Evolutionary conservation across 1,139 yeast genomes (phyloP), one percentile per base, ranked within the genome.

Genomic region (Protomyces macrosporus): DNA sequence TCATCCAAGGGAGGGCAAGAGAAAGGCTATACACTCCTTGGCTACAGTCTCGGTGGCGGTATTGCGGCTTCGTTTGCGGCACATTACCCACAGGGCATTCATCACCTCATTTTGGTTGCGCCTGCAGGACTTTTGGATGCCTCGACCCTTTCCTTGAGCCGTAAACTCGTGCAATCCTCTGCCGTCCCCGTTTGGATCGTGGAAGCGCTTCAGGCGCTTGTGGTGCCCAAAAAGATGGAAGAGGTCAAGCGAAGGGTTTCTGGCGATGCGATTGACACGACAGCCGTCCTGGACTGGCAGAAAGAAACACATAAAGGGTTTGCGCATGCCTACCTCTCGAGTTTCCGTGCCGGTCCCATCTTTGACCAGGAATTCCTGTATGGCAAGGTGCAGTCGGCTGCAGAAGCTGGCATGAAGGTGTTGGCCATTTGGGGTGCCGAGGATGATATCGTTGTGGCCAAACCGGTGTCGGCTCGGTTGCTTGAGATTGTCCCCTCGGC

Each of bases 41-140:
- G 63, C 3, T 60, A 60, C 40, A 53, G 56, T 4, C 53, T 55
- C 39, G 64, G 64, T 5, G 64, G 64, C n/a, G 53, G 54, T 14
- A 32, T 61, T 34, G 55, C 52, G 6, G 45, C 64, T 12, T 14
- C 60, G 3, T 61, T 61, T 40, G 57, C 64, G 12, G 48, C 60
- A n/a, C 45, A 35, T 45, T 61, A 45, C 34, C 55, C 64, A 6
- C 36, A 33, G 33, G 36, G 45, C 7, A 50, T 55, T 6, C 45
- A 34, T 32, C 48, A 56, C 7, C 53, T 61, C 45, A 55, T 61
- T 30, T 35, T 61, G 37, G 45, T 61, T 33, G 64, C 64, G 7
- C 64, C 64, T 6, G 64, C 64, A n/a, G 64, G 64, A 5, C 54
- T 61, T 7, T 34, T 61, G 37, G 39, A 6, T 9, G 40, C 40